Conservation (phyloP, 192 early-diverging fungal species). For the Radiomyces spectabilis region DNA sequence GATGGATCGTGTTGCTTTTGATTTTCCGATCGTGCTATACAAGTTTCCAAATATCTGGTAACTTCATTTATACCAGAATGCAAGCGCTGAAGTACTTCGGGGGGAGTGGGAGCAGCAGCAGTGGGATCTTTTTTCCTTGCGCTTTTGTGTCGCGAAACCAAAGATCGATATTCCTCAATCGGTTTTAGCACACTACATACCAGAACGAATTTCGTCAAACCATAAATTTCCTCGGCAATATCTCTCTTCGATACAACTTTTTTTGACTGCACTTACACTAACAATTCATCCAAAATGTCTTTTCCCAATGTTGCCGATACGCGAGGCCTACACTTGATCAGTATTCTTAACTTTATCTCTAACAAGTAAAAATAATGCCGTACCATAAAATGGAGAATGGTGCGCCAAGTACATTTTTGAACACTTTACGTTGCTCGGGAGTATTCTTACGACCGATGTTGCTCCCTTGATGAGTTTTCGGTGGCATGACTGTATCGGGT, state of each 20-base stretch:
- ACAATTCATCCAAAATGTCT: too few relatives aligned
- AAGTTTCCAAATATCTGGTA: conserved; percentile 1
- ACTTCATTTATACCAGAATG: conserved; percentile 8
- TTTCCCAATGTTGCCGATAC: too few relatives aligned
- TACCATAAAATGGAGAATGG: conserved; percentile 10
- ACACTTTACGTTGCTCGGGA: too few relatives aligned
- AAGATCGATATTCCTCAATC: neutral
- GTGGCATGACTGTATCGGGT: too few relatives aligned
- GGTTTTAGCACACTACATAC: neutral
- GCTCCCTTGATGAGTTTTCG: too few relatives aligned
- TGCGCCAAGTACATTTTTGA: conserved; percentile 6
- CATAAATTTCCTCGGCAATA: too few relatives aligned
- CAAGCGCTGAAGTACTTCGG: neutral
- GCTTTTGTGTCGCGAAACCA: neutral
- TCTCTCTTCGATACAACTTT: too few relatives aligned
- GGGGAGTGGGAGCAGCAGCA: neutral
- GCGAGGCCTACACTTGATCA: neutral
- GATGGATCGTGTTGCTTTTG: too few relatives aligned
- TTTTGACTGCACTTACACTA: too few relatives aligned
- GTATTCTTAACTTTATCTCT: too few relatives aligned
- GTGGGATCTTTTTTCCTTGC: neutral
- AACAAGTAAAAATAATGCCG: neutral
- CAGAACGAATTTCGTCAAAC: neutral
- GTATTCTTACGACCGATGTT: too few relatives aligned
- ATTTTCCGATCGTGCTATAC: neutral